Conservation (phyloP, 257 asterid genomes). For the Przewalskia tangutica region DNA sequence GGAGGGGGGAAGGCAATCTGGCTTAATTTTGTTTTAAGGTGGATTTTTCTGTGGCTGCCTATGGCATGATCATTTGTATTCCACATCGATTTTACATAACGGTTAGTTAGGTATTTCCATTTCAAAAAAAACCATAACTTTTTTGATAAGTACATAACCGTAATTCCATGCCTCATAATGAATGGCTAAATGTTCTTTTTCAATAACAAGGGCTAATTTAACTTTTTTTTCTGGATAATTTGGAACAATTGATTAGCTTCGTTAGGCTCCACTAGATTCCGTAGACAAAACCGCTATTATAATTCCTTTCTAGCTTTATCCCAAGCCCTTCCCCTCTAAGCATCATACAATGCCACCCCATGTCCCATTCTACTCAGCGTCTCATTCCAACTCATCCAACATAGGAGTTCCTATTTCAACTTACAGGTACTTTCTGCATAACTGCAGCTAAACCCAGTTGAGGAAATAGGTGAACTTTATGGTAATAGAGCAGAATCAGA, state of each 20-base stretch:
- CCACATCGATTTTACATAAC: not conserved
- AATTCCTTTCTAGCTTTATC: not conserved
- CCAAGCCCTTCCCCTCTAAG: not conserved
- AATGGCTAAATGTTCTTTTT: not conserved
- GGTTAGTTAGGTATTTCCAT: too few relatives aligned
- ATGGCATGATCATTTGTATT: not conserved
- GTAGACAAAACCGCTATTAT: not conserved
- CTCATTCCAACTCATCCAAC: not conserved
- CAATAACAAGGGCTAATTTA: not conserved
- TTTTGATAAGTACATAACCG: not conserved
- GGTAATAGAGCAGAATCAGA: not conserved
- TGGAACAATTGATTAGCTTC: not conserved
- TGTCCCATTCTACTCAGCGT: not conserved
- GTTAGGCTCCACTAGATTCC: not conserved
- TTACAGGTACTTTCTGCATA: not conserved
- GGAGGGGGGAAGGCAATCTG: not conserved
- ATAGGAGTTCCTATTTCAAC: not conserved
- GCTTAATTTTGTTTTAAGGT: not conserved
- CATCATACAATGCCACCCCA: not conserved
- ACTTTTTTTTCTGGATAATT: not conserved
- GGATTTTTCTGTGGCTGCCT: not conserved
- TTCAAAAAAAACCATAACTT: too few relatives aligned
- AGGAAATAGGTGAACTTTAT: not conserved
- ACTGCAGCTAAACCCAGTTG: not conserved
- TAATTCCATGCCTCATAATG: not conserved